Evolutionary conservation across 2,329 filamentous ascomycete genomes (phyloP).

Genomic region (Claviceps africana): DNA sequence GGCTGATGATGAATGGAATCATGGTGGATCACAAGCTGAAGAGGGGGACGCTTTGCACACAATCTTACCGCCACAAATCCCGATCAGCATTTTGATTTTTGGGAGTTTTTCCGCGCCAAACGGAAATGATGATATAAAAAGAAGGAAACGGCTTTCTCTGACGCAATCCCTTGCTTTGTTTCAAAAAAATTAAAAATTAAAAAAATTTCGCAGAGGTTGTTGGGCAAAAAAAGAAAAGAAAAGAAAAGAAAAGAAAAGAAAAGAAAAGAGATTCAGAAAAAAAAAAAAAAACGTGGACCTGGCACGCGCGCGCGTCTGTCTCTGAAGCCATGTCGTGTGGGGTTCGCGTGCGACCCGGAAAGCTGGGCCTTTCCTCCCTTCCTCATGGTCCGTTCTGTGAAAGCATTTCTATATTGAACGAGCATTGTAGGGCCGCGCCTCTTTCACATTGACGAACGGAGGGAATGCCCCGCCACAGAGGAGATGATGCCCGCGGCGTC

Average conservation of each 20-base stretch:
- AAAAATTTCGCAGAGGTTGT: neutral
- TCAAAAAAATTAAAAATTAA: too few relatives aligned
- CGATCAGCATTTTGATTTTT: slow-evolving; percentile 68
- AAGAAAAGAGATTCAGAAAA: too few relatives aligned
- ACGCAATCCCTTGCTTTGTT: neutral
- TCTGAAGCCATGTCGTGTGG: slow-evolving; percentile 4
- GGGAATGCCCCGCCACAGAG: too few relatives aligned
- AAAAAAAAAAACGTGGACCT: neutral
- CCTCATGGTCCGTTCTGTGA: too few relatives aligned
- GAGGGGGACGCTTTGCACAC: neutral
- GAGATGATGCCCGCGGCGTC: neutral
- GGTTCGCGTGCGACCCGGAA: slow-evolving; percentile 2
- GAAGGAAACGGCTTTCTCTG: too few relatives aligned
- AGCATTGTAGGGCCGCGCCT: too few relatives aligned
- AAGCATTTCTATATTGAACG: too few relatives aligned
- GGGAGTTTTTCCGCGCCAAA: too few relatives aligned
- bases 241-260: too few relatives aligned
- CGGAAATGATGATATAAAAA: too few relatives aligned
- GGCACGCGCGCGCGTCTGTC: neutral
- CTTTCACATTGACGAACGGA: too few relatives aligned
- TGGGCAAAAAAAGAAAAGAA: neutral
- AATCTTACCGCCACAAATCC: slow-evolving; percentile 54
- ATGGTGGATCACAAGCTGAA: neutral
- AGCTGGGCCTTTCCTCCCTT: neutral
- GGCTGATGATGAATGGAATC: neutral